Evolutionary conservation across 208 protist species (phyloP).

Genomic region (Phytomonas francai): DNA sequence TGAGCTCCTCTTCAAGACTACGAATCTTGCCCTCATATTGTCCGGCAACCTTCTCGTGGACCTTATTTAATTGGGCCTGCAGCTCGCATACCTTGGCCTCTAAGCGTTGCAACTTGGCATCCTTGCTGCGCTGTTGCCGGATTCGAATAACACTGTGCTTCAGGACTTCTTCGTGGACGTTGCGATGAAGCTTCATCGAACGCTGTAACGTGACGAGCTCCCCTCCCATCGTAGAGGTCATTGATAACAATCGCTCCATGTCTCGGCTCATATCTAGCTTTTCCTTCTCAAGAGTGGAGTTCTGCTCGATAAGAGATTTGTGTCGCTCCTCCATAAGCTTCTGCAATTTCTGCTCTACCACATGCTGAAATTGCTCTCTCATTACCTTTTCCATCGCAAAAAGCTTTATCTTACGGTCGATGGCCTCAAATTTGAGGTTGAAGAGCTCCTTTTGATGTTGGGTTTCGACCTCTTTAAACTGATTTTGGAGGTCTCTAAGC

Average conservation of each 20-base stretch:
- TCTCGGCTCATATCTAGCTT: slow-evolving; percentile 40
- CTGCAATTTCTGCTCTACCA: slow-evolving; percentile 39
- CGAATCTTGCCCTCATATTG: slow-evolving; percentile 34
- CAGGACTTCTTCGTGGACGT: slow-evolving; percentile 50
- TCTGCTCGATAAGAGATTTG: slow-evolving; percentile 33
- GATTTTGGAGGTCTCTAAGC: slow-evolving; percentile 54
- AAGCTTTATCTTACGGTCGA: slow-evolving; percentile 78
- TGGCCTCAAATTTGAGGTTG: slow-evolving; percentile 64
- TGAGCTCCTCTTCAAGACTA: slow-evolving; percentile 38
- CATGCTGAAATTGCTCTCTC: slow-evolving; percentile 40
- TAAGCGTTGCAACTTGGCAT: slow-evolving; percentile 44
- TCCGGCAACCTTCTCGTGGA: slow-evolving; percentile 18
- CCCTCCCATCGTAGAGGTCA: slow-evolving; percentile 35
- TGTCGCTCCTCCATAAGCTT: slow-evolving; percentile 37
- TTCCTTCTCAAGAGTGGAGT: slow-evolving; percentile 37
- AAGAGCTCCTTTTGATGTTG: slow-evolving; percentile 57
- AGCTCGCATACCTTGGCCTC: slow-evolving; percentile 44
- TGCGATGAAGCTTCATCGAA: slow-evolving; percentile 34
- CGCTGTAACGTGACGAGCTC: slow-evolving; percentile 41
- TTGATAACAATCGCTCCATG: slow-evolving; percentile 58
- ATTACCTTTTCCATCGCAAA: slow-evolving; percentile 69
- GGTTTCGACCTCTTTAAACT: slow-evolving; percentile 41
- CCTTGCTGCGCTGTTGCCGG: slow-evolving; percentile 28
- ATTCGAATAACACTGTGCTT: slow-evolving; percentile 39
- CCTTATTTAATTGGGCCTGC: slow-evolving; percentile 17